Conservation (phyloP, 805 yeast genomes). For the Hyphopichia homilentoma region DNA sequence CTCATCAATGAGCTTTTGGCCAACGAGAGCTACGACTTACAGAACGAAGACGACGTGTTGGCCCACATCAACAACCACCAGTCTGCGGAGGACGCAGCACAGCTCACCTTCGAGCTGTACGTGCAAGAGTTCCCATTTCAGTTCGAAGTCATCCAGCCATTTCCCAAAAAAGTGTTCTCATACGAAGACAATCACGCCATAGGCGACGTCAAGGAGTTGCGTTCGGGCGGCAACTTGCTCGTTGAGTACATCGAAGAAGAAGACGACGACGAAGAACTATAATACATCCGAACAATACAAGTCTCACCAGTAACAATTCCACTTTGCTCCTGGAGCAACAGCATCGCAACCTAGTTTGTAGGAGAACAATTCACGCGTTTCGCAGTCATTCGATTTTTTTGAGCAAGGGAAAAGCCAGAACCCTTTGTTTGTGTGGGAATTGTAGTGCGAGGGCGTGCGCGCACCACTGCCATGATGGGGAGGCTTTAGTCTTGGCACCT, state of each 20-base stretch:
- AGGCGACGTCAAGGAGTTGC: constrained; percentile 19
- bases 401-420: no score
- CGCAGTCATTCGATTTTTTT: no score
- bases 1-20: constrained; percentile 8
- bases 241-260: constrained; percentile 30
- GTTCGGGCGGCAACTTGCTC: constrained; percentile 34
- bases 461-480: no score
- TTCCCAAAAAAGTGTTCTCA: constrained; percentile 31
- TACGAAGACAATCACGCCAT: constrained; percentile 7
- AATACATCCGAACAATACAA: no score
- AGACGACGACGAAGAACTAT: constrained; percentile 15
- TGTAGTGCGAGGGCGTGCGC: no score
- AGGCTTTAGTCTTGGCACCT: no score
- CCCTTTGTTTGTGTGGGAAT: no score
- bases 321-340: no score
- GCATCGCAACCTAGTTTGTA: no score
- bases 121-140: constrained; percentile 21
- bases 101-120: constrained; percentile 17
- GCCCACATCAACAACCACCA: constrained; percentile 4
- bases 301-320: no score
- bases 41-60: constrained; percentile 13
- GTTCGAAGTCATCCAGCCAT: constrained; percentile 40
- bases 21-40: constrained; percentile 3
- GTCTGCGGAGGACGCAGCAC: constrained; percentile 5
- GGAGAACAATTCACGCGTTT: no score